These are phyloP conservation scores for Polymyxa betae DNA, from an alignment of 208 protist species.

Conservation along the genomic window DNA sequence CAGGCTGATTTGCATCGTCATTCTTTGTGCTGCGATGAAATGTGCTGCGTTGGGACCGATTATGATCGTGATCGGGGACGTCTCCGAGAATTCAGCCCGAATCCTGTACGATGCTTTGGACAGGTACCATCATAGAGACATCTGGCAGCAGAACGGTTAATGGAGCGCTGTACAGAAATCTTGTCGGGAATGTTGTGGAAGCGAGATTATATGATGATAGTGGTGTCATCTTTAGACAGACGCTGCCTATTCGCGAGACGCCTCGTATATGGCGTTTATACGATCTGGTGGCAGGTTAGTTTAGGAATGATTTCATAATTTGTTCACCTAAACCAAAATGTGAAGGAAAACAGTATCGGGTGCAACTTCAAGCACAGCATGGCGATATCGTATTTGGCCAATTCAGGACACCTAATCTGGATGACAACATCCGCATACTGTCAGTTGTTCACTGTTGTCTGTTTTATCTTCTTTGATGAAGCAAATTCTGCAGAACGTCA, in stretches of 20 bases:
- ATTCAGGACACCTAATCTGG: too few species aligned
- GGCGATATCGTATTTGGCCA: too few species aligned
- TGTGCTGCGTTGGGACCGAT: too few species aligned
- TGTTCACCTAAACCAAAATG: too few species aligned
- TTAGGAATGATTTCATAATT: too few species aligned
- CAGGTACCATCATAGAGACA: not conserved
- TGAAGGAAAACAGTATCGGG: too few species aligned
- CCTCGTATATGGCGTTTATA: not conserved
- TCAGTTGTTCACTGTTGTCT: too few species aligned
- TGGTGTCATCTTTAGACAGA: not conserved
- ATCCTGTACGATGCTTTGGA: conserved; percentile 51
- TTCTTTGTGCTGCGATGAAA: too few species aligned
- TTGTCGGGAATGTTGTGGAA: not conserved
- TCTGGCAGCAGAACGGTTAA: not conserved
- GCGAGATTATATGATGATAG: not conserved
- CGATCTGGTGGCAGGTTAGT: not conserved
- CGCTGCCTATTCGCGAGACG: not conserved
- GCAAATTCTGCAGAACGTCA: not conserved
- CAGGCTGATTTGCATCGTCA: too few species aligned
- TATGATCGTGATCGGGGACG: not conserved
- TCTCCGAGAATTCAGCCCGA: not conserved
- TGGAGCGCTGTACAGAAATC: not conserved
- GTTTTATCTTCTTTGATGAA: not conserved
- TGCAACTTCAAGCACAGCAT: too few species aligned
- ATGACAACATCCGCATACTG: too few species aligned